Evolutionary conservation across 805 yeast genomes (phyloP), one percentile per base, ranked within the genome.

Genomic region (Wickerhamomyces ciferrii): DNA sequence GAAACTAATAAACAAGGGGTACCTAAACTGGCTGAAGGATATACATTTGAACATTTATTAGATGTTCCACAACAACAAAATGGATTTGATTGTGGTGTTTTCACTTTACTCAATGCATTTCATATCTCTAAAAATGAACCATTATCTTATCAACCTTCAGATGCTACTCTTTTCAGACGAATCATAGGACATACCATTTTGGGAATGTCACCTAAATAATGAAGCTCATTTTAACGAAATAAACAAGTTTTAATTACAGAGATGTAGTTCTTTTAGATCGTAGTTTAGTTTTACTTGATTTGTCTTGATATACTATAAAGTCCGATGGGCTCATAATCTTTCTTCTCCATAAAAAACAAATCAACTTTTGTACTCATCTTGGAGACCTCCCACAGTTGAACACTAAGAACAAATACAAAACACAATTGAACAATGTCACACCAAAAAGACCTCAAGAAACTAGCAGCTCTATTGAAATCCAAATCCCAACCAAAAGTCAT

Each of bases 81-180:
- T 60, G 97, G 97, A 0, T 87, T 62, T 54, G 99, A 94, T 64
- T 94, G 99, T 69, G 99, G 99, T 8, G 96, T 92, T 2, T 94
- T 91, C 59, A 78, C 95, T 2, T 85, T 97, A 63, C 79, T 90
- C 46, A 84, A 82, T 41, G 87, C 87, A 1, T 76, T 80, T 42
- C 82, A 75, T 41, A 55, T 88, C 38, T 67, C 91, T 0, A 67
- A 78, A 32, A 76, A 71, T 5, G 61, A 63, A 23, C 72, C 72
- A 0, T 65, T 87, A 36, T 58, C 64, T 3, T 92, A 81, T 55
- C 60, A 78, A 8, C 91, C 85, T 54, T 65, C 68, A 8, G 96
- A 89, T 58, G 90, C 92, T 81, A 70, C 70, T 6, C 60, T 63
- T 2, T 69, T 92, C 47, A 71, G 99, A 51, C 68, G 81, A 40